Conservation (phyloP, 371 early-diverging fungal genomes). For the Lichtheimia corymbifera region DNA sequence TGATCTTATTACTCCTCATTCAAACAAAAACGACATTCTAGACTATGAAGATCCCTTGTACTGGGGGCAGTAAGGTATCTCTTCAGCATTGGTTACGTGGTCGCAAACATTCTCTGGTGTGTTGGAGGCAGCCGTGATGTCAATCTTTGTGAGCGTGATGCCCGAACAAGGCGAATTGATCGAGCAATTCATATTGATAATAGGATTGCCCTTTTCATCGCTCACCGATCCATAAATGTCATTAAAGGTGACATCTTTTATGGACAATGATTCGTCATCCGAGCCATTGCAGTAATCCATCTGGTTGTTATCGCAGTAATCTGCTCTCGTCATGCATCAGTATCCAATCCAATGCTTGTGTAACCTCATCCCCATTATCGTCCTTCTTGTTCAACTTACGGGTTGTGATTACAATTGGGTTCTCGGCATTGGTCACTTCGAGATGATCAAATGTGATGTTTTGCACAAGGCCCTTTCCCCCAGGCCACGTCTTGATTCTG, state of each 20-base stretch:
- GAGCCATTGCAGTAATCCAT: conserved; percentile 24
- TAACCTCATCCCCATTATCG: too few relatives aligned
- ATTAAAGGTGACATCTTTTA: conserved; percentile 25
- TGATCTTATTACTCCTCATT: too few relatives aligned
- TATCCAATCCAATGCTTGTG: too few relatives aligned
- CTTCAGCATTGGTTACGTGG: conserved; percentile 82
- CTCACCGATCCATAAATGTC: conserved; percentile 23
- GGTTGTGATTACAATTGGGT: conserved; percentile 34
- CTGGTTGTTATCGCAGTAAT: conserved; percentile 35
- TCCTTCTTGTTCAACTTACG: conserved; percentile 10
- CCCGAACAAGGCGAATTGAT: conserved; percentile 23
- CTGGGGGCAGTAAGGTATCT: conserved; percentile 33
- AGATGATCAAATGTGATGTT: conserved; percentile 26
- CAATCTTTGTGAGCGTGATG: conserved; percentile 22
- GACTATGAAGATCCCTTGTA: not conserved
- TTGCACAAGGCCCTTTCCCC: conserved; percentile 32
- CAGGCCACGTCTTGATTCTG: conserved; percentile 27
- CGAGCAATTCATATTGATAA: conserved; percentile 32
- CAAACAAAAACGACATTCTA: too few relatives aligned
- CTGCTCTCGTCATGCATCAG: not conserved
- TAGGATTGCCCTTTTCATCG: conserved; percentile 12
- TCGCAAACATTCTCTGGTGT: conserved; percentile 93
- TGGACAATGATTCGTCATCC: conserved; percentile 23
- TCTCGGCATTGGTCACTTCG: conserved; percentile 23
- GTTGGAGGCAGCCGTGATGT: conserved; percentile 17